Percentiles rank a stretch among this genome's conserved stretches.
Evolutionary conservation across 2,329 filamentous ascomycete genomes (phyloP).

Genomic region (Dactylellina haptotyla): DNA sequence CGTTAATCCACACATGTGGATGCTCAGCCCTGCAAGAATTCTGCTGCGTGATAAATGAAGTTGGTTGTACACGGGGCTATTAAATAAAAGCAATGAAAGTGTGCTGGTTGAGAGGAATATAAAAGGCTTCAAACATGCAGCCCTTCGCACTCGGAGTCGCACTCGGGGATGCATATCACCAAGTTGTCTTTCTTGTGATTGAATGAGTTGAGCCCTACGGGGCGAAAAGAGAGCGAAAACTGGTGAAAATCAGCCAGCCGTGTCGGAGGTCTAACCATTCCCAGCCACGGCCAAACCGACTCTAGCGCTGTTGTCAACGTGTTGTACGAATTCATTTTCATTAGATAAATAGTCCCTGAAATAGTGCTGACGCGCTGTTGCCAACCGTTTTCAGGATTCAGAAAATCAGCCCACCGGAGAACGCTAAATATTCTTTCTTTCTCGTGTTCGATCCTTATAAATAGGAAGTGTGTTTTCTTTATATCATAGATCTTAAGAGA

Average conservation of each 20-base stretch:
- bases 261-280: neutral
- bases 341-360: constrained; percentile 2
- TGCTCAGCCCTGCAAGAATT: too few relatives aligned
- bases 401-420: neutral
- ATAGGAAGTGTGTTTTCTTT: too few relatives aligned
- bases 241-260: neutral
- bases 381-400: neutral
- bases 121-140: too few relatives aligned
- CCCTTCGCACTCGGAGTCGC: constrained; percentile 8
- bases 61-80: too few relatives aligned
- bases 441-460: neutral
- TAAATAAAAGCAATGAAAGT: too few relatives aligned
- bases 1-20: too few relatives aligned
- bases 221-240: neutral
- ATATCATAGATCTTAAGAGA: too few relatives aligned
- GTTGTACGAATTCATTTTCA: too few relatives aligned
- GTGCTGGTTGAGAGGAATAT: too few relatives aligned
- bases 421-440: neutral
- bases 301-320: neutral
- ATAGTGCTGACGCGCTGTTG: constrained; percentile 1
- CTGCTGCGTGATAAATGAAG: too few relatives aligned
- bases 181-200: neutral
- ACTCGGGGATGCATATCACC: neutral
- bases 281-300: constrained; percentile 3
- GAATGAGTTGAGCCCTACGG: neutral